These are phyloP conservation scores for Heritiera fomes DNA, from an alignment of 345 rosid species.

Conservation along the genomic window DNA sequence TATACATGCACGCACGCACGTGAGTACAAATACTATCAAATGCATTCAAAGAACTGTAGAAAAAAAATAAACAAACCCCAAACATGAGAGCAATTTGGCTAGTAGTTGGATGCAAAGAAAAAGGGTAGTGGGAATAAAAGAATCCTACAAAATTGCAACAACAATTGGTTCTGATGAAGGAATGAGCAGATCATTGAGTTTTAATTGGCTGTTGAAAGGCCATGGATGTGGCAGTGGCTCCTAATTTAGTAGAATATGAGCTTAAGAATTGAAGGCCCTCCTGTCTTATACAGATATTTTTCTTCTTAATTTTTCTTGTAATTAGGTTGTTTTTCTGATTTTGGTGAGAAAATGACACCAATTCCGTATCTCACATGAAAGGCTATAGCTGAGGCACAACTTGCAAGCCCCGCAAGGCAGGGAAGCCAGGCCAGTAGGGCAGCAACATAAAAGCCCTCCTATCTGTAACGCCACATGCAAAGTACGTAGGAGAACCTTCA, in stretches of 20 bases:
- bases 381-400: slow-evolving; percentile 35
- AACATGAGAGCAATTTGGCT: background rate
- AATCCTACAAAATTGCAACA: background rate
- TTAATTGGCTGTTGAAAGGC: background rate
- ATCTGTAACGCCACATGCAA: slow-evolving; percentile 13
- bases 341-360: slow-evolving; percentile 7
- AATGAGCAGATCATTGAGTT: background rate
- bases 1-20: too few species aligned
- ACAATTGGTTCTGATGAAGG: background rate
- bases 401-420: slow-evolving; percentile 11
- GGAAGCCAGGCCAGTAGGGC: background rate
- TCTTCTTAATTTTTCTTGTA: background rate
- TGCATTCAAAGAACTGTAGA: background rate
- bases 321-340: background rate
- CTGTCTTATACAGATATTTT: background rate
- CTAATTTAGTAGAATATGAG: background rate
- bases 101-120: background rate
- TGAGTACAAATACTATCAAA: too few species aligned
- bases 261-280: background rate
- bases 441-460: background rate
- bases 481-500: background rate
- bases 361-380: slow-evolving; percentile 19
- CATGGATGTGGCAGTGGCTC: background rate
- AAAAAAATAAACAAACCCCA: background rate
- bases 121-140: background rate